Evolutionary conservation across 1,284 basidiomycete species (phyloP), one percentile per base, ranked within the genome.

Genomic region (Sporisorium scitamineum): DNA sequence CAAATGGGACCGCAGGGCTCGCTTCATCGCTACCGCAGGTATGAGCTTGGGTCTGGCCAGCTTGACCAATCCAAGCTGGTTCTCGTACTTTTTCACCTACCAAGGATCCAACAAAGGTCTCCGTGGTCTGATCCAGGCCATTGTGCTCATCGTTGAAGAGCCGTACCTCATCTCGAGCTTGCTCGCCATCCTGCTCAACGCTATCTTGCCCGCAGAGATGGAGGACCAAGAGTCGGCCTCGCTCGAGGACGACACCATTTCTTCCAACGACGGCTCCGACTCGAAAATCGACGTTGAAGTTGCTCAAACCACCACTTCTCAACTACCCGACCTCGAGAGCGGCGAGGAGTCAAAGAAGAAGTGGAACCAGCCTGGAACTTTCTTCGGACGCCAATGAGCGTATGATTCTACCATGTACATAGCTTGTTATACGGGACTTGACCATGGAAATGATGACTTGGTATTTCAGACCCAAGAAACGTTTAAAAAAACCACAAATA

Each of bases 21-120:
- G 70, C 34, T 73, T 70, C 62, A 73, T 73, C n/a, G 54, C 66
- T 11, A 70, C 70, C 2, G 44, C 59, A 14, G 66, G 70, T 16
- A 54, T 69, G 50, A 57, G 55, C 34, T 52, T 73, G 29, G 70
- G 70, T 27, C 55, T 73, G 41, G 70, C 60, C 45, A 62, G 57
- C 20, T 59, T 74, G 26, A 64, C 54, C 9, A 52, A 61, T 14
- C 65, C 71, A 11, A 74, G 47, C 47, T 74, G 71, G 71, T 64
- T 70, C 54, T 60, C 52, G 42, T 70, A 74, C 53, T 65, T 74
- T 39, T 74, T 70, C 66, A 69, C 70, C 48, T 70, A 70, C 58
- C 31, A 22, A 3, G 70, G 70, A 0, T 27, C 37, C 29, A 73
- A 73, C 26, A 37, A 44, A 0, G 70, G 66, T 10, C 42, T 70